Conservation (phyloP, 305 asterid genomes). For the Fraxinus sp. region DNA sequence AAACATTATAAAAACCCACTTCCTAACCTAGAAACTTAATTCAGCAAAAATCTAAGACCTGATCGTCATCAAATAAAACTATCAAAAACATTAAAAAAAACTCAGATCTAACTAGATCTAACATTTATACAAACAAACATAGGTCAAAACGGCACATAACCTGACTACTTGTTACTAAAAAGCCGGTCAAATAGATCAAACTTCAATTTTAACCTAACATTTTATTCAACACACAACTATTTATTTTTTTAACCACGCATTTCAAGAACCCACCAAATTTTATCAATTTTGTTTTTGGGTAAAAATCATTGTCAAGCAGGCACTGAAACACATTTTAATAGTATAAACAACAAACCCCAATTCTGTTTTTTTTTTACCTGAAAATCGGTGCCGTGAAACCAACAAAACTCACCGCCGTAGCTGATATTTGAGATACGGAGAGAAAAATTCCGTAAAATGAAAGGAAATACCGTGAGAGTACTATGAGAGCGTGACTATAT, state of each 20-base stretch:
- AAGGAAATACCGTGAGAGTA: neutral
- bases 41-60: neutral
- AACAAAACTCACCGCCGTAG: constrained; percentile 1
- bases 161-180: neutral
- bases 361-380: constrained; percentile 12
- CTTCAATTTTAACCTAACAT: neutral
- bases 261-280: neutral
- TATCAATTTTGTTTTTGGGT: neutral
- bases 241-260: neutral
- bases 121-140: neutral
- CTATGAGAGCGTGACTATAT: neutral
- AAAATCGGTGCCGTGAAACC: neutral
- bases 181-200: neutral
- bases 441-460: neutral
- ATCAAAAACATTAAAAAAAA: neutral
- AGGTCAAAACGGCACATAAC: neutral
- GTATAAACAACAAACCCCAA: neutral
- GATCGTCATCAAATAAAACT: neutral
- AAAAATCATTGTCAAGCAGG: neutral
- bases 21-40: neutral
- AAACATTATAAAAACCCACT: neutral
- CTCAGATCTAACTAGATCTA: constrained; percentile 32
- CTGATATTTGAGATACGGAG: neutral
- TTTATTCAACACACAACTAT: neutral
- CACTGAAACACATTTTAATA: neutral